Evolutionary conservation across 768 basidiomycete genomes (phyloP).

Genomic region (Macrolepiota fuliginosa): DNA sequence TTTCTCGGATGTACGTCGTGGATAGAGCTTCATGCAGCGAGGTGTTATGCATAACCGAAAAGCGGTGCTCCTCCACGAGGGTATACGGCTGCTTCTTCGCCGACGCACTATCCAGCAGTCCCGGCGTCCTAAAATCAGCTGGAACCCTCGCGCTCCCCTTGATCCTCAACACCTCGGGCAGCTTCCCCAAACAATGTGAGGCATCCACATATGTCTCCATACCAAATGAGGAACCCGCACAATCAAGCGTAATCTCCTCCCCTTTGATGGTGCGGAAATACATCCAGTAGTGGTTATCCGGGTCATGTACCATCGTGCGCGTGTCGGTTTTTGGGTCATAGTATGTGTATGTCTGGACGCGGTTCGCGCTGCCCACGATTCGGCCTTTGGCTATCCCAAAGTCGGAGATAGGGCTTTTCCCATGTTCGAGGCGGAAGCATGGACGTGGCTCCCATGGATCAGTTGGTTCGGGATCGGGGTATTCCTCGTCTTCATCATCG

Average conservation of each 20-base stretch:
- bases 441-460: not conserved
- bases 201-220: not conserved
- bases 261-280: slow-evolving; percentile 44
- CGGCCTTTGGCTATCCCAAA: slow-evolving; percentile 41
- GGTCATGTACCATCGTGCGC: slow-evolving; percentile 37
- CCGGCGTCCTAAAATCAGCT: not conserved
- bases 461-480: not conserved
- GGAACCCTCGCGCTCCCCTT: not conserved
- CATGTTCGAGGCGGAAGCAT: slow-evolving; percentile 33
- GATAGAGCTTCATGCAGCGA: slow-evolving; percentile 16
- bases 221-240: slow-evolving; percentile 5
- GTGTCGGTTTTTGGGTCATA: slow-evolving; percentile 30
- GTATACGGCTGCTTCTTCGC: not conserved
- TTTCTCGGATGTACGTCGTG: not conserved
- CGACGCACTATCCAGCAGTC: not conserved
- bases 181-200: not conserved
- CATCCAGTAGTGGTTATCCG: slow-evolving; percentile 47
- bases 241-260: slow-evolving; percentile 39
- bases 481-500: not conserved
- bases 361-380: slow-evolving; percentile 27
- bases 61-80: slow-evolving; percentile 3
- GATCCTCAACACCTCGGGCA: not conserved
- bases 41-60: slow-evolving; percentile 28
- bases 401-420: slow-evolving; percentile 38
- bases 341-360: slow-evolving; percentile 35